Evolutionary conservation across 2,329 filamentous ascomycete genomes (phyloP), one percentile per base, ranked within the genome.

Genomic region (Coniochaeta prunicola): DNA sequence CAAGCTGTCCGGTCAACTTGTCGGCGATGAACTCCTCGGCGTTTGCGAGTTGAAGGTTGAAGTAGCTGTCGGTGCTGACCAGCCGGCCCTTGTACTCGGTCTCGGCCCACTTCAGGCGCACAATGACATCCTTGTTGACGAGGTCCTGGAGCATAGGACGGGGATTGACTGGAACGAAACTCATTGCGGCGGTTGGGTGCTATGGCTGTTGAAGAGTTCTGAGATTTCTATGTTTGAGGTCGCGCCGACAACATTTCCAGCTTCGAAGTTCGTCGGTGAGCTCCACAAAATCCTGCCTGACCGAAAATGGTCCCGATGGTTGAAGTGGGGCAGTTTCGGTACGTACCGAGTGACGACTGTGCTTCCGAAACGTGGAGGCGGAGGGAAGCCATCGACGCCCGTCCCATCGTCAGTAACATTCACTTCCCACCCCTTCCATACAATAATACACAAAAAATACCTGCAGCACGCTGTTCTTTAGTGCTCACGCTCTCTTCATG

Each of bases 81-180:
- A 99, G 85, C 65, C 85, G 85, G 72, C 94, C 94, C 74, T 93
- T 96, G 84, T 99, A 99, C 75, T 99, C 94, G 61, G 91, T 94
- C 76, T 97, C 88, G 67, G 91, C 92, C 94, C 94, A 99, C 83
- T 99, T 99, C 64, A 99, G 84, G 68, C 92, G 91, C 64, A 99
- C 89, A 63, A 92, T 81, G 70, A 99, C 87, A 70, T 93, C 85
- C 74, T 96, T 90, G 79, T 96, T 90, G 76, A 99, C 89, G 87
- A 97, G 87, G 71, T 87, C 87, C 80, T 97, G 92, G 72, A 99
- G 89, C 83, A 97, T 92, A 48, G 94, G 94, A 74, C 93, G 91
- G 71, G 94, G 94, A 83, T 99, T 99, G 70, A 97, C 82, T 64
- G 94, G 94, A 74, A 96, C 88, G 79, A 96, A 96, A 34, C 61